Evolutionary conservation across 2,329 filamentous ascomycete genomes (phyloP).

Genomic region (Venturiaceae sp.): DNA sequence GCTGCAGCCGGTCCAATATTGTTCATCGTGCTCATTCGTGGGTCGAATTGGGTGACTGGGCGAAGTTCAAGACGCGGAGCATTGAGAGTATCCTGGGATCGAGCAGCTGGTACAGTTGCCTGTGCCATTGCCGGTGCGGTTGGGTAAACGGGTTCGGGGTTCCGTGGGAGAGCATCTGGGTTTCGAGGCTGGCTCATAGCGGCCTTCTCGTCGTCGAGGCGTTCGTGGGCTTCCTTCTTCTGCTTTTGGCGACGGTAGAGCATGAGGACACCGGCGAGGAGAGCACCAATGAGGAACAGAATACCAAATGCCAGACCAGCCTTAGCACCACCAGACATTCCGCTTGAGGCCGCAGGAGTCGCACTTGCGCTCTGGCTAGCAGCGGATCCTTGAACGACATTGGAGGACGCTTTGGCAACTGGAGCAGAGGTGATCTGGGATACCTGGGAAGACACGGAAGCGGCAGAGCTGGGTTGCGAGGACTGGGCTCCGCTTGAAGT

Average conservation of each 20-base stretch:
- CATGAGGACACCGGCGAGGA: conserved; percentile 62
- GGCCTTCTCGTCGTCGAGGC: conserved; percentile 31
- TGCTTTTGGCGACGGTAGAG: conserved; percentile 64
- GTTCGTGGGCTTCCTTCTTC: conserved; percentile 27
- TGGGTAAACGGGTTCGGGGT: conserved; percentile 11
- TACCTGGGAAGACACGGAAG: not conserved
- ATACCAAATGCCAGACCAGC: conserved; percentile 82
- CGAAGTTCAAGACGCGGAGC: conserved; percentile 79
- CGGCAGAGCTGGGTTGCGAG: not conserved
- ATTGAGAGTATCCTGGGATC: conserved; percentile 30
- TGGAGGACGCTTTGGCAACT: not conserved
- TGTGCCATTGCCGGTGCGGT: conserved; percentile 34
- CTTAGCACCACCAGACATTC: conserved; percentile 45
- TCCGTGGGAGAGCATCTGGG: conserved; percentile 3
- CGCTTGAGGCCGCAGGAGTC: conserved; percentile 14
- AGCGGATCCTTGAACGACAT: not conserved
- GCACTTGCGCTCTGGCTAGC: conserved; percentile 11
- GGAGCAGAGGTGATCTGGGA: not conserved
- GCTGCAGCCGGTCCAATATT: conserved; percentile 19
- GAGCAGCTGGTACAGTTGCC: conserved; percentile 21
- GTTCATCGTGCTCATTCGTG: conserved; percentile 33
- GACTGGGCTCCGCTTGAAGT: not conserved
- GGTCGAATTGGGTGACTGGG: conserved; percentile 74
- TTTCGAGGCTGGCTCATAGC: conserved; percentile 3
- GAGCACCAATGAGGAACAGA: conserved; percentile 54